Conservation (phyloP, 495 filamentous ascomycete species). For the Stereocaulon alpinum region DNA sequence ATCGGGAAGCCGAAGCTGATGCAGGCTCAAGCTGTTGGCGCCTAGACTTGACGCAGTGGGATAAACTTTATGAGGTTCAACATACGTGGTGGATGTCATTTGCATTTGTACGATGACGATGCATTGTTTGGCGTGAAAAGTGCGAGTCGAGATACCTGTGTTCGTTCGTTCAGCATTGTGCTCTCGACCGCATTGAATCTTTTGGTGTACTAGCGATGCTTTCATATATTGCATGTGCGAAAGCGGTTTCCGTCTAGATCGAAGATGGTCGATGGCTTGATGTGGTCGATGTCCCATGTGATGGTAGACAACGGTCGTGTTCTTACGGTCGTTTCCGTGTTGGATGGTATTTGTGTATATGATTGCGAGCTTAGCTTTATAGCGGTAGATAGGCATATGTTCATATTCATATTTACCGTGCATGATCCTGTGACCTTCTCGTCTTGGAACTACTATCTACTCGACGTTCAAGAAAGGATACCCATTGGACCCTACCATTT, state of each 20-base stretch:
- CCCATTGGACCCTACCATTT: too few species aligned
- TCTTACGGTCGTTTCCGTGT: background rate
- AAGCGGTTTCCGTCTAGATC: background rate
- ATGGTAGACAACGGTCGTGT: background rate
- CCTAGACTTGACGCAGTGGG: background rate
- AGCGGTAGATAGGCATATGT: too few species aligned
- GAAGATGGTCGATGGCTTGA: too few species aligned
- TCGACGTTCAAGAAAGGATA: too few species aligned
- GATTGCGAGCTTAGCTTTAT: background rate
- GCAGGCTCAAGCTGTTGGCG: slow-evolving; percentile 19
- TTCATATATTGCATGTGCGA: background rate
- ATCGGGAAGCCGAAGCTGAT: slow-evolving; percentile 30
- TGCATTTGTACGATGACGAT: background rate
- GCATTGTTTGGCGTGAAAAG: background rate
- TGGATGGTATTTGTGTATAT: background rate
- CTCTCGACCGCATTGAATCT: background rate
- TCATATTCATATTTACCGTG: too few species aligned
- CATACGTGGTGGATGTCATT: too few species aligned
- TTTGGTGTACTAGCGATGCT: too few species aligned
- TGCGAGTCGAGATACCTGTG: background rate
- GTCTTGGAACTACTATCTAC: too few species aligned
- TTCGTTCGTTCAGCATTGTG: background rate
- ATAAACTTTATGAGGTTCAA: too few species aligned
- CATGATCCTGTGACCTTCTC: too few species aligned
- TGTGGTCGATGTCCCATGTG: background rate